Evolutionary conservation across 2,329 filamentous ascomycete genomes (phyloP), one percentile per base, ranked within the genome.

Genomic region (Fusarium multiceps): DNA sequence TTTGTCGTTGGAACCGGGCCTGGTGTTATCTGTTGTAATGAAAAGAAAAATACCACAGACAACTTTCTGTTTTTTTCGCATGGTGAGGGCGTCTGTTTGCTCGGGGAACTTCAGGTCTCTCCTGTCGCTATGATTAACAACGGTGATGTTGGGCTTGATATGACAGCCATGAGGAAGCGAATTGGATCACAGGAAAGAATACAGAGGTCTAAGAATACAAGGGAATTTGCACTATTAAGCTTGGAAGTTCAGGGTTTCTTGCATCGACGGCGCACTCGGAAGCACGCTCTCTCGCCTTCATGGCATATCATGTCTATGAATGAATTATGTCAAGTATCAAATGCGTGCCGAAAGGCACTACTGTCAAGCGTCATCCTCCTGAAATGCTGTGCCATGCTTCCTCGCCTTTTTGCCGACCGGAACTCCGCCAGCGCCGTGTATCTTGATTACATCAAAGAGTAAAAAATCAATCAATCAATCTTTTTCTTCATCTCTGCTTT

Each of bases 1-100:
- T 69, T 69, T 55, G 61, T 67, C 65, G 71, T 71, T 68, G 60
- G 47, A 49, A 57, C 53, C 46, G 62, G 62, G 72, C 64, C 50
- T 65, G 72, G 61, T 73, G 71, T 70, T 51, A 59, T 74, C 59
- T 68, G 63, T 73, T 74, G 66, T 74, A 74, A 74, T 74, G 72
- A 72, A 71, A 56, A 72, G 71, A 47, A 73, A 57, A 68, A 57
- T 70, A 65, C 18, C 59, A 63, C 67, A 66, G 54, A 63, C 60
- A 64, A 63, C 65, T 53, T 55, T 55, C 30, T 46, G 12, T 55
- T 37, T 16, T 56, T 56, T 66, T n/a, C 25, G 16, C 49, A 66
- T 60, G 47, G 62, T 59, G 55, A 46, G 47, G 63, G 60, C 59
- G 59, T 64, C 46, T 68, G 20, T 74, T 47, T 66, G 40, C 45